Base-by-base conservation (phyloP, 1,284 basidiomycete genomes). In the Neotropicomus parvogracilis region DNA sequence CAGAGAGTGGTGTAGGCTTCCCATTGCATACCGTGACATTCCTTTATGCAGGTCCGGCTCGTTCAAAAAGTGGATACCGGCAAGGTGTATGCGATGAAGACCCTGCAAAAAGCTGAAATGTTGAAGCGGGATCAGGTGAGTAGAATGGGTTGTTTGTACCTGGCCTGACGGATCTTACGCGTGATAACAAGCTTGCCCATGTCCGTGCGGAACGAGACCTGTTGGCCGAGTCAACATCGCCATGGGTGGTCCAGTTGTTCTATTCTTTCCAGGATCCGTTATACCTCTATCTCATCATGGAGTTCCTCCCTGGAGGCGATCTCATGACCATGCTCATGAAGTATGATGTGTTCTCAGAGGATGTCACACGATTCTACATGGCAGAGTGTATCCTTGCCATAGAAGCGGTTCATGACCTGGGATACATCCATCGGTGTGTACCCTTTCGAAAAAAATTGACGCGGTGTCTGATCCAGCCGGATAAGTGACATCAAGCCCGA, bases 251-350 rank as follows among this genome's bases (percentile, higher is more conserved):
- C 10, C 93, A 97, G 66, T 77, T 99, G 7, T 99, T 92, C 77
- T 99, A 98, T 71, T 97, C 95, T 19, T 99, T 99, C 78, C 95
- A 99, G 68, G 95, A 97, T 67, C 85, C 92, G 16, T 78, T 93
- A 38, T 98, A 97, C 64, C 82, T 99, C 31, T 99, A 97, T 70
- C 81, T 99, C 52, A 89, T 99, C 72, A 99, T 99, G 95, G 95
- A 98, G 70, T 99, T 98, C 73, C 76, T 99, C 46, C 95, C 95
- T 26, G 95, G 95, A 38, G 95, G 95, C 19, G 95, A 99, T 69
- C 75, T 99, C 53, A 98, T 99, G 95, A 89, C 87, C 31, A 99
- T 98, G 95, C 77, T 99, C 56, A 99, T 99, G 86, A 98, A 98
- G 71, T 98, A 99, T 70, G 95, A 99, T 68, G 92, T 95, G 1